These are phyloP conservation scores for Nakazawaea molendinolei DNA, from an alignment of 805 yeast species.

Conservation along the genomic window DNA sequence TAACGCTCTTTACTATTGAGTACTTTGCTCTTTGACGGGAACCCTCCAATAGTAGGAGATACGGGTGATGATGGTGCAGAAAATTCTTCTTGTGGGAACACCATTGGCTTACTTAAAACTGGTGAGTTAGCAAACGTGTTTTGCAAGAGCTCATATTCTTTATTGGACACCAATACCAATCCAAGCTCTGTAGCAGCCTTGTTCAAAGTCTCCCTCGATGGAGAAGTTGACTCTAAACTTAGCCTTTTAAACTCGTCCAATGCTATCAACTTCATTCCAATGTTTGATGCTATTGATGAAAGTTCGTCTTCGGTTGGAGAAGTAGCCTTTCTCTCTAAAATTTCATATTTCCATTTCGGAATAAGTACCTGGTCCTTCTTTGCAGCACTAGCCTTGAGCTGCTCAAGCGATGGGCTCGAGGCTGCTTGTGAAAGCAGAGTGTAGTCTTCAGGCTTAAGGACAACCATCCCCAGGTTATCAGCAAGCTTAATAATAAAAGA, in stretches of 20 bases:
- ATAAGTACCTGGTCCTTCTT: conserved; percentile 14
- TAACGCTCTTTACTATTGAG: conserved; percentile 27
- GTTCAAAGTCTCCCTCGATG: conserved; percentile 24
- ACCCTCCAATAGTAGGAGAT: not conserved
- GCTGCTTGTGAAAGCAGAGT: conserved; percentile 5
- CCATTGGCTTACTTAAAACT: not conserved
- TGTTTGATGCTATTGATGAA: conserved; percentile 13
- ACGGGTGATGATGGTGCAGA: conserved; percentile 11
- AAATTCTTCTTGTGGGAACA: conserved; percentile 2
- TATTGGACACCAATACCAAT: conserved; percentile 21
- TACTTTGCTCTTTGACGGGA: conserved; percentile 18
- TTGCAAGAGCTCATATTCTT: conserved; percentile 18
- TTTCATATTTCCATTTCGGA: conserved; percentile 12
- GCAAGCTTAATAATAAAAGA: not conserved
- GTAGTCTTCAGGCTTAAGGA: conserved; percentile 8
- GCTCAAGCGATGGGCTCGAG: conserved; percentile 19
- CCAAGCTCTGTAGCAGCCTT: conserved; percentile 26
- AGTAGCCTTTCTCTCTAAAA: conserved; percentile 7
- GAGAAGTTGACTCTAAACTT: conserved; percentile 4
- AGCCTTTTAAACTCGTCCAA: conserved; percentile 4
- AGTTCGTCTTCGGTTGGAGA: conserved; percentile 15
- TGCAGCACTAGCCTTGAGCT: conserved; percentile 18
- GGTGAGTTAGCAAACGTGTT: conserved; percentile 10
- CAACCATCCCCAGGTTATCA: conserved; percentile 8
- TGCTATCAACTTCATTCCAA: conserved; percentile 6